Evolutionary conservation across 1,284 basidiomycete species (phyloP).

Genomic region (Microbotryomycetes sp.): DNA sequence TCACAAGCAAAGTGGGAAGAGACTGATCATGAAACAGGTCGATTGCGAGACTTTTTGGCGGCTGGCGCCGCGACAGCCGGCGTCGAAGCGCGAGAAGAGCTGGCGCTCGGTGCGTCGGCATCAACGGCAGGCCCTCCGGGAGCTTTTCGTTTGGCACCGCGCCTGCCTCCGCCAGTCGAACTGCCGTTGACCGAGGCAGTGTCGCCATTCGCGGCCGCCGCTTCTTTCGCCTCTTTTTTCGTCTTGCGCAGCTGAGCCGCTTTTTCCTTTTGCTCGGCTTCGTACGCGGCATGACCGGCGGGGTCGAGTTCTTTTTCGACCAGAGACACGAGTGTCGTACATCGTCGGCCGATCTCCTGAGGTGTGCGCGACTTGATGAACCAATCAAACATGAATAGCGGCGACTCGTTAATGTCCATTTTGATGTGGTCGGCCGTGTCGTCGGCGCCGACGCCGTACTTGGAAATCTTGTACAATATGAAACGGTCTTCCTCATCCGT

Average conservation of each 20-base stretch:
- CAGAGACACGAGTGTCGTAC: conserved; percentile 80
- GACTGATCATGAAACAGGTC: too few species aligned
- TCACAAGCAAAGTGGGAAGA: too few species aligned
- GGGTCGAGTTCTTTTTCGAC: conserved; percentile 71
- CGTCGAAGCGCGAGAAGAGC: conserved; percentile 18
- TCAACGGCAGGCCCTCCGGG: neutral
- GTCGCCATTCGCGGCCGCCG: neutral
- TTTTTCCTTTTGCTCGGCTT: conserved; percentile 1
- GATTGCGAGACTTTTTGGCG: conserved; percentile 15
- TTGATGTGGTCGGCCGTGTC: conserved; percentile 95
- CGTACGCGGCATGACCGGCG: conserved; percentile 9
- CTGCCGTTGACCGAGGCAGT: neutral
- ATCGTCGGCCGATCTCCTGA: conserved; percentile 81
- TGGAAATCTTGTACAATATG: conserved; percentile 78
- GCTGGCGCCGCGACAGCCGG: conserved; percentile 14
- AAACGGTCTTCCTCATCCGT: conserved; percentile 96
- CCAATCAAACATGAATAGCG: conserved; percentile 95
- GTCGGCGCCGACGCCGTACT: conserved; percentile 86
- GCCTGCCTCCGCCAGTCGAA: neutral
- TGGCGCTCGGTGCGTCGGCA: neutral
- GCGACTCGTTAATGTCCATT: conserved; percentile 89
- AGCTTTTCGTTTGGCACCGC: conserved; percentile 11
- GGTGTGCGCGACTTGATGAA: conserved; percentile 95
- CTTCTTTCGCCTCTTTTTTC: conserved; percentile 1
- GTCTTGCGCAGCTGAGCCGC: conserved; percentile 1